Conservation (phyloP, 2,329 filamentous ascomycete species). For the Epichloe baconii region DNA sequence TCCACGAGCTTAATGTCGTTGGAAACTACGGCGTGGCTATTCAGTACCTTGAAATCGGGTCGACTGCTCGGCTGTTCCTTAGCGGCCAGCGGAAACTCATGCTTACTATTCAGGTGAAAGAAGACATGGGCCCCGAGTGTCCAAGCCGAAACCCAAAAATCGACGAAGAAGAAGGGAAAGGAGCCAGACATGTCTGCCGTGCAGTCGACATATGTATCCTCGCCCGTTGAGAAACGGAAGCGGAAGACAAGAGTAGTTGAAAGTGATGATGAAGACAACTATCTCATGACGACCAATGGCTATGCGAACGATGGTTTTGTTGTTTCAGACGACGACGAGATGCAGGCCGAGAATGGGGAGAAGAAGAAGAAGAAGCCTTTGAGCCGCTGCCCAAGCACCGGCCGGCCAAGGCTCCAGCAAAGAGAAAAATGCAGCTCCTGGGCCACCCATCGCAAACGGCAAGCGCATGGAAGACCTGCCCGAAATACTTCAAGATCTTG, state of each 20-base stretch:
- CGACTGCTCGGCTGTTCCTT: constrained; percentile 29
- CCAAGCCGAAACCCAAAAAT: constrained; percentile 20
- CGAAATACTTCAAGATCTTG: constrained; percentile 47
- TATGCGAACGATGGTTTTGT: constrained; percentile 39
- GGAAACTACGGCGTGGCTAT: constrained; percentile 50
- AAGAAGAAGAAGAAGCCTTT: constrained; percentile 29
- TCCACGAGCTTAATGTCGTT: constrained; percentile 53
- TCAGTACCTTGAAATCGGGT: constrained; percentile 51
- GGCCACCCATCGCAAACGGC: constrained; percentile 46
- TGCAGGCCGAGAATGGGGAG: constrained; percentile 18
- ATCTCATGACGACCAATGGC: constrained; percentile 30
- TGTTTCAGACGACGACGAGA: constrained; percentile 24
- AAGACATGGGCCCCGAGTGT: constrained; percentile 15
- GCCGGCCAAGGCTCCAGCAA: constrained; percentile 21
- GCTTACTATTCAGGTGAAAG: constrained; percentile 27
- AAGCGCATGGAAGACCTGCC: constrained; percentile 38
- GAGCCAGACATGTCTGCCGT: constrained; percentile 27
- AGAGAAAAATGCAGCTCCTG: constrained; percentile 16
- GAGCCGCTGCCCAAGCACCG: constrained; percentile 26
- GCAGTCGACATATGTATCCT: constrained; percentile 37
- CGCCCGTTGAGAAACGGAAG: constrained; percentile 29
- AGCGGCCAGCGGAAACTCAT: constrained; percentile 31
- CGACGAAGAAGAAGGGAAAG: constrained; percentile 23
- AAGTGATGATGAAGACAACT: constrained; percentile 23
- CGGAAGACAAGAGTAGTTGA: constrained; percentile 13